Conservation (phyloP, 129 eudicot genomes). For the Kitagawia praeruptora region DNA sequence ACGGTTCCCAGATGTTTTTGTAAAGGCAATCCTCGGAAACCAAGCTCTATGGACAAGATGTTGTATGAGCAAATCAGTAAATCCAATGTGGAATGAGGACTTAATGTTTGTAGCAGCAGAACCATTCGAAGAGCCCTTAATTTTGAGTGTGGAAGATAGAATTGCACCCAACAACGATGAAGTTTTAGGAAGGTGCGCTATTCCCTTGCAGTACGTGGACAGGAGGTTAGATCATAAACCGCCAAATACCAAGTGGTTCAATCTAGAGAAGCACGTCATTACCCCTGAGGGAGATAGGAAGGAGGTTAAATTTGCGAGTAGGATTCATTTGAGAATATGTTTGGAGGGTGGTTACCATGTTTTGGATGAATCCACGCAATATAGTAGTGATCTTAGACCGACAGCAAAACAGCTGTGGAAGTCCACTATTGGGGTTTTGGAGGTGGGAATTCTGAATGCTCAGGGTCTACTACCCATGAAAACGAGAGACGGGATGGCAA, state of each 20-base stretch:
- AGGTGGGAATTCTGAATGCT: slow-evolving; percentile 51
- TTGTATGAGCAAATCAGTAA: slow-evolving; percentile 43
- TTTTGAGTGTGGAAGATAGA: slow-evolving; percentile 51
- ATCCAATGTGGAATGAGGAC: slow-evolving; percentile 68
- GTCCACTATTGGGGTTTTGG: slow-evolving; percentile 47
- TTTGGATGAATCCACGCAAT: slow-evolving; percentile 64
- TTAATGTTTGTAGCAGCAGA: slow-evolving; percentile 62
- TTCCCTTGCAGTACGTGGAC: slow-evolving; percentile 48
- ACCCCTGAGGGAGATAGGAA: slow-evolving; percentile 53
- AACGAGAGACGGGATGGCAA: slow-evolving; percentile 46
- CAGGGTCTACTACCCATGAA: slow-evolving; percentile 54
- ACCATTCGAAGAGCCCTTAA: slow-evolving; percentile 57
- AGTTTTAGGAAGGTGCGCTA: slow-evolving; percentile 39
- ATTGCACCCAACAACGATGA: slow-evolving; percentile 50
- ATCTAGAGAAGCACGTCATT: slow-evolving; percentile 44
- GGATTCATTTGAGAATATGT: slow-evolving; percentile 46
- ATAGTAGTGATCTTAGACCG: slow-evolving; percentile 56
- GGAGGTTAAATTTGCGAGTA: slow-evolving; percentile 51
- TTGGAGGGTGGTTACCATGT: slow-evolving; percentile 69
- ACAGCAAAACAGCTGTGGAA: slow-evolving; percentile 63
- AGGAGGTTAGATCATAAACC: slow-evolving; percentile 51
- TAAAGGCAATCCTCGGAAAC: slow-evolving; percentile 49
- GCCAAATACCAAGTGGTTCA: slow-evolving; percentile 41
- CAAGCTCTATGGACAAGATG: slow-evolving; percentile 43
- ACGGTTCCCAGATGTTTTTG: slow-evolving; percentile 53